Percentiles rank a stretch among this genome's conserved stretches.
Conservation (phyloP, 768 basidiomycete genomes). For the Tricholoma furcatifolium region DNA sequence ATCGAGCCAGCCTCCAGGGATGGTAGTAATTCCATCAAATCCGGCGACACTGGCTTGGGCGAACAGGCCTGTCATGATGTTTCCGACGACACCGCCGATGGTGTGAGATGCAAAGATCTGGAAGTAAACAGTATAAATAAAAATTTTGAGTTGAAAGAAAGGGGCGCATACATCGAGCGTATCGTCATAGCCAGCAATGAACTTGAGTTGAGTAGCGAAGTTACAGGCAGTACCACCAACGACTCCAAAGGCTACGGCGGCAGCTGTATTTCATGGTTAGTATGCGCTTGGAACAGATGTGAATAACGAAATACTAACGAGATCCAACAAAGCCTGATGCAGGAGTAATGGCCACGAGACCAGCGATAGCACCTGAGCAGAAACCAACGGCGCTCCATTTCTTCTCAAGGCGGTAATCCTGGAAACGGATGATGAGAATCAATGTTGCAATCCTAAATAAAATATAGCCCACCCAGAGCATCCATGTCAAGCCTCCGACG, state of each 20-base stretch:
- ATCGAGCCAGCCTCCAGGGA: constrained; percentile 87
- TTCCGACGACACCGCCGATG: constrained; percentile 78
- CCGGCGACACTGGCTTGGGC: constrained; percentile 77
- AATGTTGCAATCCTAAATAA: too few species aligned
- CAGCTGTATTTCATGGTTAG: constrained; percentile 41
- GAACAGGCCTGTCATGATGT: constrained; percentile 85
- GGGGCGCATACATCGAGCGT: constrained; percentile 63
- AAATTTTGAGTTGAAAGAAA: neutral
- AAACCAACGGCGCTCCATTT: constrained; percentile 95
- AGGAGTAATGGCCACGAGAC: constrained; percentile 89
- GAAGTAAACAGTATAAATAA: neutral
- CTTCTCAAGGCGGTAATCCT: constrained; percentile 89
- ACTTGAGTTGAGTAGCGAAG: constrained; percentile 95
- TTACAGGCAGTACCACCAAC: constrained; percentile 85
- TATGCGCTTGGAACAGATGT: neutral
- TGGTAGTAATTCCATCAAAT: constrained; percentile 69
- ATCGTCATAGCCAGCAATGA: constrained; percentile 73
- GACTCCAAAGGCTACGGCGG: constrained; percentile 83
- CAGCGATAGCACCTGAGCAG: constrained; percentile 92
- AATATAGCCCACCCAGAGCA: constrained; percentile 66
- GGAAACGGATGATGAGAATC: neutral
- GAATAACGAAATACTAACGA: constrained; percentile 40
- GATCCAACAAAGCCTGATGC: constrained; percentile 79
- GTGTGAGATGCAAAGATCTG: constrained; percentile 89
- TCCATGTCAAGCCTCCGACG: constrained; percentile 89